Base-by-base conservation (phyloP, 2,329 filamentous ascomycete genomes). In the Apiospora koreana region DNA sequence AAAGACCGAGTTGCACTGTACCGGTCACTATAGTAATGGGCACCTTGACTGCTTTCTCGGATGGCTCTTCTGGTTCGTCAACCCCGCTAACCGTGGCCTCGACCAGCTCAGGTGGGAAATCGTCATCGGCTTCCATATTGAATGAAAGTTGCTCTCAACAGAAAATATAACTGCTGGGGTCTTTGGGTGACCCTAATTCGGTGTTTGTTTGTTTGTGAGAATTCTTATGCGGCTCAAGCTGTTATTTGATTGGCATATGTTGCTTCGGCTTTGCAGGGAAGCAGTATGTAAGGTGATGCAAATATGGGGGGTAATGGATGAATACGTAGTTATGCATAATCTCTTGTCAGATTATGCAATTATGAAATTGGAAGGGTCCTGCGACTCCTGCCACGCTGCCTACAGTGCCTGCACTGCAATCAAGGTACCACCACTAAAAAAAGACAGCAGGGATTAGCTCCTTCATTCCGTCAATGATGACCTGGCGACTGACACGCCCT, bases 21-120 rank as follows among this genome's bases (percentile, higher is more conserved):
- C 91, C 93, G 68, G 93, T 96, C 12, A 96, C 92, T 73, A 96
- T 94, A 0, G 93, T 95, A 73, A 96, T 94, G 23, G 93, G 93
- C 1, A 95, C 93, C 81, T 92, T 94, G 71, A 88, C 81, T 9
- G 82, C 80, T 65, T 86, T 85, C 72, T 89, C 87, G 64, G 86
- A 83, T n/a, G 38, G 41, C 23, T 84, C 80, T 3, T 81, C 81
- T 38, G 80, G 76, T 42, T 78, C 77, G 18, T 72, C 72, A 79
- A 75, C 70, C 71, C 73, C 67, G 73, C 76, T 72, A 72, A 80
- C 67, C 73, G 73, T 72, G 6, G 84, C 83, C 68, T 88, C 83
- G 41, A 90, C 84, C 71, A 94, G 84, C 75, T 91, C 87, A 71
- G 92, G 91, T 69, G 91, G 91, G 69, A 86, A 82, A 77, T 93